Percentiles rank a stretch among this genome's conserved stretches.
These are phyloP conservation scores for Trametes cinnabarina DNA, from an alignment of 768 basidiomycete species.

Conservation along the genomic window DNA sequence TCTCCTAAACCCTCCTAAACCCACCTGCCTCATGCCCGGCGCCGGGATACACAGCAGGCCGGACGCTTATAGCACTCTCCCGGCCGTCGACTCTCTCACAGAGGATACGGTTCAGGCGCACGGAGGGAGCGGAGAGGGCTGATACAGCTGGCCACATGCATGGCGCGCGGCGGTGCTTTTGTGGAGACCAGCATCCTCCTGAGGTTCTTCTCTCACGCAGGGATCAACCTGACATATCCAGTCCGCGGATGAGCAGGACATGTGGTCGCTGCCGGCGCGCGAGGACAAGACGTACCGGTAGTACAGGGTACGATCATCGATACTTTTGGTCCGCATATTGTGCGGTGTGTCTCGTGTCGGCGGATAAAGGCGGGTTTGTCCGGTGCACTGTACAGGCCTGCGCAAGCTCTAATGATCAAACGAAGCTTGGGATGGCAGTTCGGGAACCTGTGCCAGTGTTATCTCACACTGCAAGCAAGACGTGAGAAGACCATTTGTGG, in stretches of 20 bases:
- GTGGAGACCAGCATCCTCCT: neutral
- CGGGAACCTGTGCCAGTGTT: neutral
- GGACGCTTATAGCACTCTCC: neutral
- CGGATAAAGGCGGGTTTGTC: too few relatives aligned
- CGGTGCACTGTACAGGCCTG: too few relatives aligned
- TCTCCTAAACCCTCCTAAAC: neutral
- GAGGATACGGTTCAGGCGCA: too few relatives aligned
- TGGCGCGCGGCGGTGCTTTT: neutral
- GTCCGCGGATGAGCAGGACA: neutral
- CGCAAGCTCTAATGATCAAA: too few relatives aligned
- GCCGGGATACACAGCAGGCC: neutral
- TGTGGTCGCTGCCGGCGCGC: neutral
- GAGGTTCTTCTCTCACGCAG: neutral
- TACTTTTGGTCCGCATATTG: neutral
- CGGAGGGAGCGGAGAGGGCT: neutral
- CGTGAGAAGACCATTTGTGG: neutral
- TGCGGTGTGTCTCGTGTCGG: neutral
- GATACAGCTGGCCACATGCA: neutral
- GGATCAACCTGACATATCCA: neutral
- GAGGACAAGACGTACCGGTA: neutral
- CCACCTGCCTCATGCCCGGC: neutral
- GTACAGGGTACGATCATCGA: neutral
- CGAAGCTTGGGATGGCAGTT: too few relatives aligned
- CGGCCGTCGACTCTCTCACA: constrained; percentile 2
- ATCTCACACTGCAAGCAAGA: neutral